These are phyloP conservation scores for Aquilaria yunnanensis DNA, from an alignment of 345 rosid species.

Conservation along the genomic window DNA sequence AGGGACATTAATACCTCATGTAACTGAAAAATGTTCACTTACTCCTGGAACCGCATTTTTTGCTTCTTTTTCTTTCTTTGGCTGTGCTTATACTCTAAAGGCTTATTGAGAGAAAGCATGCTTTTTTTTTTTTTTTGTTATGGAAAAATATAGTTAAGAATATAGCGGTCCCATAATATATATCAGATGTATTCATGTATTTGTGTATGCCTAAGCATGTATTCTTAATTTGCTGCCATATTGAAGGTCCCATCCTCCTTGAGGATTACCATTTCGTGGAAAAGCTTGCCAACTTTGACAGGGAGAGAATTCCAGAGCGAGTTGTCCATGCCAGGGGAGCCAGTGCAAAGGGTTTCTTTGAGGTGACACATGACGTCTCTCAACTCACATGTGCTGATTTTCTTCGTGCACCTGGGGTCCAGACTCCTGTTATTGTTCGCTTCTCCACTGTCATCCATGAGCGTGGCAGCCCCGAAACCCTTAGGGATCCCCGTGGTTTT, in stretches of 20 bases:
- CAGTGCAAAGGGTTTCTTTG: constrained; percentile 91
- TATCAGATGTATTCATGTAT: neutral
- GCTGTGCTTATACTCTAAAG: neutral
- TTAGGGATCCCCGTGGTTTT: constrained; percentile 91
- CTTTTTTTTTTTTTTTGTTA: neutral
- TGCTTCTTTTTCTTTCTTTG: too few relatives aligned
- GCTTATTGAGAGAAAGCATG: neutral
- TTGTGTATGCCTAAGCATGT: too few relatives aligned
- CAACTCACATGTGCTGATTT: constrained; percentile 76
- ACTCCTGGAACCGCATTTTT: too few relatives aligned
- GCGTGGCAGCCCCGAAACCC: constrained; percentile 92
- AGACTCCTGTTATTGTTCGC: constrained; percentile 85
- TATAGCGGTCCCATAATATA: constrained; percentile 1
- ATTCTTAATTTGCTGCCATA: too few relatives aligned
- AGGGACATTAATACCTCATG: too few relatives aligned
- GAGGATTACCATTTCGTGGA: constrained; percentile 95
- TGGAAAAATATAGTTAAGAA: neutral
- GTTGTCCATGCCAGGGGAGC: constrained; percentile 97
- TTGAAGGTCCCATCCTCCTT: constrained; percentile 78
- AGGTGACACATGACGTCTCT: constrained; percentile 80
- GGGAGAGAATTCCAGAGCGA: constrained; percentile 90
- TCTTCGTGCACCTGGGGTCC: constrained; percentile 84
- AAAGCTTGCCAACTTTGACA: constrained; percentile 77
- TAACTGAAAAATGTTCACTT: neutral
- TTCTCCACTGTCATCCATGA: constrained; percentile 93